phyloP scores from a whole-genome alignment of 2,329 filamentous ascomycete genomes.

The Fusarium papillatum region DNA sequence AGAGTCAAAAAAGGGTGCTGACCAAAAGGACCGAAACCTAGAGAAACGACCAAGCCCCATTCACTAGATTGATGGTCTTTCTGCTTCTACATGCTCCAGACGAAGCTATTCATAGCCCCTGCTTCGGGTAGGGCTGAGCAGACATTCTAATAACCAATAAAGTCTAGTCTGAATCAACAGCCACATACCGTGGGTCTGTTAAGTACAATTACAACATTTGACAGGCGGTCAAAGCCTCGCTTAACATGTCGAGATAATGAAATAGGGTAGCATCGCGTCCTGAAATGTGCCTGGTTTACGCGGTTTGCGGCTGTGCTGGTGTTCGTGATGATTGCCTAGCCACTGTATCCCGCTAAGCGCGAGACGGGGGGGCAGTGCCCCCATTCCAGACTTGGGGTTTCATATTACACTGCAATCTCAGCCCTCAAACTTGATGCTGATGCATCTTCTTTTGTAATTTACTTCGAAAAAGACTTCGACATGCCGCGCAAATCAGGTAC shows the following conservation, averaged over 20 bases:
- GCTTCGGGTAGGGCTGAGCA: not conserved
- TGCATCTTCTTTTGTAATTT: not conserved
- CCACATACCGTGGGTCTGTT: not conserved
- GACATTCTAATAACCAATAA: not conserved
- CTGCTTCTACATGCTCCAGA: not conserved
- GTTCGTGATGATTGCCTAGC: not conserved
- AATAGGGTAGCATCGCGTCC: not conserved
- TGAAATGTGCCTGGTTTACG: not conserved
- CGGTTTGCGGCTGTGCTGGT: not conserved
- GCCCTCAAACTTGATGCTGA: not conserved
- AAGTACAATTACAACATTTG: not conserved
- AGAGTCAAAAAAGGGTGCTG: not conserved
- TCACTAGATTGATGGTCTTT: not conserved
- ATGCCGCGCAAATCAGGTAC: slow-evolving; percentile 44
- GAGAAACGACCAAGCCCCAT: not conserved
- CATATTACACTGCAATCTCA: not conserved
- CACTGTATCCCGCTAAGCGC: not conserved
- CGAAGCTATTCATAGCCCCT: not conserved
- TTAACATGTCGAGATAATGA: not conserved
- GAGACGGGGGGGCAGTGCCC: not conserved
- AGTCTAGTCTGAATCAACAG: not conserved
- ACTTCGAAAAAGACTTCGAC: not conserved
- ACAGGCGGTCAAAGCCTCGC: not conserved
- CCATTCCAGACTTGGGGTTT: not conserved
- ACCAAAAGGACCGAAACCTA: not conserved